Conservation (phyloP, 768 basidiomycete species). For the Chalciporus pseudorubinellus region DNA sequence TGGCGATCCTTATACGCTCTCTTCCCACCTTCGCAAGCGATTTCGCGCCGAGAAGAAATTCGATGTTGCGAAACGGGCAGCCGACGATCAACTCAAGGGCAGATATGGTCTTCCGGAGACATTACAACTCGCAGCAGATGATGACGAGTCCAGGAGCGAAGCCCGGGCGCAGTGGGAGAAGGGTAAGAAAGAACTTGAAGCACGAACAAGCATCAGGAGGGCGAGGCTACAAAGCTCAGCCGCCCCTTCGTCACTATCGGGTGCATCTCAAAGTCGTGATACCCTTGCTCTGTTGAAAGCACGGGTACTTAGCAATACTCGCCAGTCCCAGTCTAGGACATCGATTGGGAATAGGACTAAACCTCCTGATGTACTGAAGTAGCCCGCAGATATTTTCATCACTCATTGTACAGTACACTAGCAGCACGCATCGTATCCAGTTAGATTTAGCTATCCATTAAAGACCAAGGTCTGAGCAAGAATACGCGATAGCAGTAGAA, state of each 20-base stretch:
- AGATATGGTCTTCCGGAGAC: slow-evolving; percentile 75
- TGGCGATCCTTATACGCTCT: slow-evolving; percentile 83
- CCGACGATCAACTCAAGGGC: slow-evolving; percentile 69
- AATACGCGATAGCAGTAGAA: slow-evolving; percentile 56
- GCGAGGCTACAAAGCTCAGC: slow-evolving; percentile 39
- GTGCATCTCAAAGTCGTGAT: slow-evolving; percentile 26
- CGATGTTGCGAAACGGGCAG: slow-evolving; percentile 60
- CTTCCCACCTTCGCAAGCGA: slow-evolving; percentile 67
- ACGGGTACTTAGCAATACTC: slow-evolving; percentile 57
- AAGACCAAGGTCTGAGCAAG: slow-evolving; percentile 37
- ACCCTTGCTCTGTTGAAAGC: slow-evolving; percentile 47
- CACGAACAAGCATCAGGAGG: slow-evolving; percentile 46
- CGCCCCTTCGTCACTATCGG: slow-evolving; percentile 18
- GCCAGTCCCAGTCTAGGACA: slow-evolving; percentile 35
- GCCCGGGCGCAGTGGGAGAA: slow-evolving; percentile 64
- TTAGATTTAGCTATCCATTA: slow-evolving; percentile 28
- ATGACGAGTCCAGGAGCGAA: slow-evolving; percentile 53
- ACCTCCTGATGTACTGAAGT: slow-evolving; percentile 23
- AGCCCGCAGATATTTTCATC: slow-evolving; percentile 5
- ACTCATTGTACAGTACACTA: slow-evolving; percentile 11
- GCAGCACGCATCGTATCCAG: slow-evolving; percentile 10
- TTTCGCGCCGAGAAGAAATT: slow-evolving; percentile 89
- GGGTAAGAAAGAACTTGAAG: slow-evolving; percentile 47
- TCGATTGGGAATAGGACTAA: slow-evolving; percentile 7
- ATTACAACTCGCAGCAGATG: slow-evolving; percentile 63